These are phyloP conservation scores for Talaromyces islandicus DNA, from an alignment of 2,329 filamentous ascomycete species.

Conservation along the genomic window DNA sequence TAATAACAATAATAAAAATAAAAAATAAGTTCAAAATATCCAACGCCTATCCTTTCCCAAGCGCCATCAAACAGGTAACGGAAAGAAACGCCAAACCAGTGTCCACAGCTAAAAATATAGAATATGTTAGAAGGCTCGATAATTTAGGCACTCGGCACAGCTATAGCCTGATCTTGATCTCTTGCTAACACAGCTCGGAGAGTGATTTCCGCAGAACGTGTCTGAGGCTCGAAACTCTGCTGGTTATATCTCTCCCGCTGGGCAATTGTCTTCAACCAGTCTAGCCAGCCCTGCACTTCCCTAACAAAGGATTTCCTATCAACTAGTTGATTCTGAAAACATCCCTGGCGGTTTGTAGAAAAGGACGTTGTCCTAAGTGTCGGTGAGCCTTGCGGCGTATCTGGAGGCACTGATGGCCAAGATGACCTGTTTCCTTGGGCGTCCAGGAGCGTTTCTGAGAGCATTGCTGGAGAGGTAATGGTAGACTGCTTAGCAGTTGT, in stretches of 20 bases:
- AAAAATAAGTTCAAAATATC: not conserved
- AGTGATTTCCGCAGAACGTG: constrained; percentile 29
- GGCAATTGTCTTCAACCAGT: constrained; percentile 26
- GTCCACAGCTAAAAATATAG: not conserved
- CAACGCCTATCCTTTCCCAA: not conserved
- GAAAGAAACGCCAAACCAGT: not conserved
- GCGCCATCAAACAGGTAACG: not conserved
- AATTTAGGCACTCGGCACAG: constrained; percentile 5
- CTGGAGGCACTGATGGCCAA: constrained; percentile 11
- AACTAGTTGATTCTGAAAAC: not conserved
- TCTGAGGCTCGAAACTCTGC: constrained; percentile 5
- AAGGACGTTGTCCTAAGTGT: not conserved
- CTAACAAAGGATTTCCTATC: constrained; percentile 16
- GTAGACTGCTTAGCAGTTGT: constrained; percentile 12
- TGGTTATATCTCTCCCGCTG: constrained; percentile 13
- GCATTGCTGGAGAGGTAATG: constrained; percentile 31
- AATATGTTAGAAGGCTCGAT: not conserved
- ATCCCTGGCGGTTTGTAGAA: not conserved
- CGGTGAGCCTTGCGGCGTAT: constrained; percentile 8
- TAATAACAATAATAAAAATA: no score
- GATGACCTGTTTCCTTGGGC: constrained; percentile 25
- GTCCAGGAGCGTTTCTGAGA: constrained; percentile 34
- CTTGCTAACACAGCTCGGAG: constrained; percentile 31
- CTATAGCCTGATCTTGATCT: constrained; percentile 12
- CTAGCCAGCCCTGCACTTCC: constrained; percentile 29